These are phyloP conservation scores for Microbotryum lychnidis-dioicae DNA, from an alignment of 1,284 basidiomycete species.

Conservation along the genomic window DNA sequence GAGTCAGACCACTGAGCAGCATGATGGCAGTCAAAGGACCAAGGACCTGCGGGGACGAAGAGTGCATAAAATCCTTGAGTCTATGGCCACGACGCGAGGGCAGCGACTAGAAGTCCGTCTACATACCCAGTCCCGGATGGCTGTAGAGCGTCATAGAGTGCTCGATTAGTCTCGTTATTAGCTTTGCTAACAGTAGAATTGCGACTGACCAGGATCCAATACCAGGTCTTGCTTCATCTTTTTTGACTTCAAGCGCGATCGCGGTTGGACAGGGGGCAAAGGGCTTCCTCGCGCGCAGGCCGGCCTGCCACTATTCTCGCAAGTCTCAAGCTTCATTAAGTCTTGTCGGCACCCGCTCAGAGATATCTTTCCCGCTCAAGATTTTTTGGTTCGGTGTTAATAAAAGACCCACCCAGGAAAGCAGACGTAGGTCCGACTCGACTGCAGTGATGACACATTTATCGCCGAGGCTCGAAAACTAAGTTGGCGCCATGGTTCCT, in stretches of 20 bases:
- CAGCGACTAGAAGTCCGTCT: neutral
- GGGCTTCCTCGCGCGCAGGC: neutral
- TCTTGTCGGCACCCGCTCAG: neutral
- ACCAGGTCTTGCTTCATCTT: slow-evolving; percentile 3
- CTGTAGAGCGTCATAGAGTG: slow-evolving; percentile 6
- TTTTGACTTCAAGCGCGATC: neutral
- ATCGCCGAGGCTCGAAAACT: neutral
- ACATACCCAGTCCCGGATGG: slow-evolving; percentile 72
- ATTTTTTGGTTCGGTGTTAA: too few species aligned
- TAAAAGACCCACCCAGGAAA: too few species aligned
- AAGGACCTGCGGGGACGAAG: slow-evolving; percentile 53
- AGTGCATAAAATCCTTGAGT: neutral
- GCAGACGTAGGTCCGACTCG: neutral
- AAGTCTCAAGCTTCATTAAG: neutral
- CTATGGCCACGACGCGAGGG: neutral
- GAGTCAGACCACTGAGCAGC: slow-evolving; percentile 88
- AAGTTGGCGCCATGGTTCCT: too few species aligned
- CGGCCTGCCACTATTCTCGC: neutral
- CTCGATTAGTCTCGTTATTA: neutral
- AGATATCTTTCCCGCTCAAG: neutral
- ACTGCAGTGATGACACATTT: neutral
- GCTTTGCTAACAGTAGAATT: neutral
- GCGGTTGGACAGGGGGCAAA: neutral
- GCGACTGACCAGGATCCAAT: slow-evolving; percentile 2
- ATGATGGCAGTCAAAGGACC: slow-evolving; percentile 97